Evolutionary conservation across 305 asterid species (phyloP).

Genomic region (Plantago lanceolata): DNA sequence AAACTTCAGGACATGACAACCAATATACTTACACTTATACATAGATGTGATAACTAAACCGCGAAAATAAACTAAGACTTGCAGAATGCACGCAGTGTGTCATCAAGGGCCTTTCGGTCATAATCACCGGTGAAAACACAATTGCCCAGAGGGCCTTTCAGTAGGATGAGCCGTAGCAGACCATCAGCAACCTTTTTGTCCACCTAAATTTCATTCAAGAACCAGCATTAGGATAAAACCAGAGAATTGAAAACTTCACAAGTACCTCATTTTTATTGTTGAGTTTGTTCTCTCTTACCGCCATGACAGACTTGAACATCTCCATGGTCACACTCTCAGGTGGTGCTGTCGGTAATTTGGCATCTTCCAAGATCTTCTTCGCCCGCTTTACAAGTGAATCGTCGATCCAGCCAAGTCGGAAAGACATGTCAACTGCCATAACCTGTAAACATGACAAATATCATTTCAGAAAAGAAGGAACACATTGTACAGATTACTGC

Average conservation of each 20-base stretch:
- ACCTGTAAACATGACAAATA: slow-evolving; percentile 44
- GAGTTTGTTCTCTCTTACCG: slow-evolving; percentile 54
- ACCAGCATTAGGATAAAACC: slow-evolving; percentile 4
- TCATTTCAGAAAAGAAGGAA: background rate
- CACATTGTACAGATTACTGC: too few species aligned
- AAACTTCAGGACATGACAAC: slow-evolving; percentile 3
- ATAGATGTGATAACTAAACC: background rate
- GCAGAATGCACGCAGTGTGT: slow-evolving; percentile 66
- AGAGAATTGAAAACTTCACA: background rate
- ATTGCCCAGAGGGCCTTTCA: slow-evolving; percentile 81
- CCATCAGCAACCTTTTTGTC: slow-evolving; percentile 98
- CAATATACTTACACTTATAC: slow-evolving; percentile 17
- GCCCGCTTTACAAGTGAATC: slow-evolving; percentile 71
- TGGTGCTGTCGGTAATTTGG: slow-evolving; percentile 76
- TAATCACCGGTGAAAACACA: slow-evolving; percentile 91
- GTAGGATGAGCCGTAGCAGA: slow-evolving; percentile 74
- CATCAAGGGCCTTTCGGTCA: slow-evolving; percentile 64
- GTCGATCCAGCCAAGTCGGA: slow-evolving; percentile 91
- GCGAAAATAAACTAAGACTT: slow-evolving; percentile 35
- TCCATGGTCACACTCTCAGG: slow-evolving; percentile 75
- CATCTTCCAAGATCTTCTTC: slow-evolving; percentile 49
- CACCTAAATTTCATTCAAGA: slow-evolving; percentile 44
- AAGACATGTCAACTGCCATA: slow-evolving; percentile 95
- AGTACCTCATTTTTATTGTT: background rate
- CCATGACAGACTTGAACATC: slow-evolving; percentile 89